Conservation (phyloP, 1,284 basidiomycete species). For the Rhodotorula sp. region DNA sequence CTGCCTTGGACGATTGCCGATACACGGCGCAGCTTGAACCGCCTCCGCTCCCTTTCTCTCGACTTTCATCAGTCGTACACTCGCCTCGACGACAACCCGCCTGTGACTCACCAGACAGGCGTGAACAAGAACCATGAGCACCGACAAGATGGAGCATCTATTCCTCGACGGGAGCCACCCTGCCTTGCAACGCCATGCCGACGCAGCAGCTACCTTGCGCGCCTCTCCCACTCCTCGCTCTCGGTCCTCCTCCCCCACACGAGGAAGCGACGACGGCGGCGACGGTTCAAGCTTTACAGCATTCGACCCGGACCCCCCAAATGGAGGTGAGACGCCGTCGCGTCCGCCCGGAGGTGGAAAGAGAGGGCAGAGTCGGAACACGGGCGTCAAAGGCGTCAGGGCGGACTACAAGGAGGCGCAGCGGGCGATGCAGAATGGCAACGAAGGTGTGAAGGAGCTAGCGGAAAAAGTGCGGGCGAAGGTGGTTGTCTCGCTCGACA, state of each 20-base stretch:
- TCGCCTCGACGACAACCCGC: no score
- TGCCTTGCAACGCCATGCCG: constrained; percentile 28
- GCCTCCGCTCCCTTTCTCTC: not conserved
- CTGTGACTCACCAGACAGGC: not conserved
- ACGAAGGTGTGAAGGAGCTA: not conserved
- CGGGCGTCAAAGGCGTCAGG: constrained; percentile 45
- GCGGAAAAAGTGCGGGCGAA: constrained; percentile 9
- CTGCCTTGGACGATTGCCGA: no score
- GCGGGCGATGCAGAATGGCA: not conserved
- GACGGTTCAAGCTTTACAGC: constrained; percentile 12
- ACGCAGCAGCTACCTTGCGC: constrained; percentile 18
- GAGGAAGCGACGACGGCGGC: not conserved
- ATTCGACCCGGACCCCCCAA: constrained; percentile 18
- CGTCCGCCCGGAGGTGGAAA: not conserved
- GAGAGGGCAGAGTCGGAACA: constrained; percentile 31
- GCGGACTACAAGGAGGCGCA: constrained; percentile 37
- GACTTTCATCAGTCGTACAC: not conserved
- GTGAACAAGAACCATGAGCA: not conserved
- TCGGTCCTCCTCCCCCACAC: constrained; percentile 11
- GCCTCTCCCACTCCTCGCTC: constrained; percentile 13
- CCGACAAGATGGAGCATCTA: constrained; percentile 21
- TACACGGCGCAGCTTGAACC: no score
- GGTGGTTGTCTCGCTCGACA: constrained; percentile 12
- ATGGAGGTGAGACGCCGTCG: not conserved
- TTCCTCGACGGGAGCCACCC: constrained; percentile 40